Percentiles rank a stretch among this genome's conserved stretches.
phyloP scores from a whole-genome alignment of 306 rosid genomes.

The Hippophae tibetana region DNA sequence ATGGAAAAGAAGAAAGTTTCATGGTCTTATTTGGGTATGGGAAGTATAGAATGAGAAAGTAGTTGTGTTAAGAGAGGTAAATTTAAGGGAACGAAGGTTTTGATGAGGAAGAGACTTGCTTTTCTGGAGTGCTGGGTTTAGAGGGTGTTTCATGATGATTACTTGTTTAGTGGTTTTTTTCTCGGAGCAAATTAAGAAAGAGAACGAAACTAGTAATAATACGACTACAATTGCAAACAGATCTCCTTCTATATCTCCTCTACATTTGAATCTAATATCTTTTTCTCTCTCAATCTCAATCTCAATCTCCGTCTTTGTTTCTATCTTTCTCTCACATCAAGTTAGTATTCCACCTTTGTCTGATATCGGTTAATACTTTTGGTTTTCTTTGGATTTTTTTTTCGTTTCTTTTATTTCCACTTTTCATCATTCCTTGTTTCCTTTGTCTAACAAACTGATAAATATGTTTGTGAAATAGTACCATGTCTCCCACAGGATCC shows the following conservation, averaged over 20 bases:
- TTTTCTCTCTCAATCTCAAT: neutral
- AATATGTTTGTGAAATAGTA: conserved; percentile 22
- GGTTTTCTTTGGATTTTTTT: conserved; percentile 42
- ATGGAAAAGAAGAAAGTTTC: conserved; percentile 39
- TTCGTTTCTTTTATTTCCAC: conserved; percentile 55
- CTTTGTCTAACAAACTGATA: conserved; percentile 53
- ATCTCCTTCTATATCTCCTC: conserved; percentile 8
- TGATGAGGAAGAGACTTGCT: conserved; percentile 46
- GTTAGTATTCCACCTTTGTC: conserved; percentile 61
- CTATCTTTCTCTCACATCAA: conserved; percentile 16
- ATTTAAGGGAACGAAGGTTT: conserved; percentile 69
- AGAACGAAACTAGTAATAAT: neutral
- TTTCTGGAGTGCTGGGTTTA: conserved; percentile 82
- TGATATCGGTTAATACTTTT: conserved; percentile 54
- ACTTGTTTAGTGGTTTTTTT: conserved; percentile 58
- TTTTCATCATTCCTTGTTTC: conserved; percentile 94
- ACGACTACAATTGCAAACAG: conserved; percentile 14
- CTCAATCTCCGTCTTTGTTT: conserved; percentile 6
- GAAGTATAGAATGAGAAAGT: conserved; percentile 31
- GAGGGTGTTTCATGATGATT: conserved; percentile 84
- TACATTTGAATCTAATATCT: neutral
- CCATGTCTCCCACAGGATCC: conserved; percentile 88
- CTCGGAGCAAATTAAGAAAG: conserved; percentile 14
- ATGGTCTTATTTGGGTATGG: conserved; percentile 37
- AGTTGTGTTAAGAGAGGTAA: conserved; percentile 34